Evolutionary conservation across 1,284 basidiomycete species (phyloP), one percentile per base, ranked within the genome.

Genomic region (Cutaneotrichosporon mucoides): DNA sequence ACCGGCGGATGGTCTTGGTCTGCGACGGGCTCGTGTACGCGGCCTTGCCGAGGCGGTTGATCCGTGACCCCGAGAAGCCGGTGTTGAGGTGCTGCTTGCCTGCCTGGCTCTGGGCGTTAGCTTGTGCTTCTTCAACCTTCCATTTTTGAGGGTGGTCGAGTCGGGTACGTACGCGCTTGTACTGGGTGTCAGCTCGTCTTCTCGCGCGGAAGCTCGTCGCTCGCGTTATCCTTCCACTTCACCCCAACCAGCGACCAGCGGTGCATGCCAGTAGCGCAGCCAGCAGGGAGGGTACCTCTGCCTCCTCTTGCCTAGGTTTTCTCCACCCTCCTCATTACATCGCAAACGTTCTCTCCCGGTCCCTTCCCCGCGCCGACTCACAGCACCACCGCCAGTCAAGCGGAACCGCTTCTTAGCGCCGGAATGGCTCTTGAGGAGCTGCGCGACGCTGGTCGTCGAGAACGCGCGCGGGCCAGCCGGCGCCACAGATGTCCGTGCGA

Each of bases 31-130:
- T 70, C 6, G 67, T 64, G 63, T 71, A 73, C n/a, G 61, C 66
- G 33, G 66, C 65, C 60, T 68, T 64, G 6, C 62, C 69, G 44
- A 74, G 60, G 41, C 71, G 50, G 63, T 71, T 73, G 64, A 74
- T 72, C 37, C 64, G 60, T 16, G 59, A 51, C 5, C 70, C 65
- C n/a, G 71, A 67, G 61, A 71, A 69, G 12, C 53, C 36, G 10
- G 73, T 73, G 61, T 74, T 74, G 41, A 74, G 59, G 62, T 74
- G 73, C 37, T 64, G 56, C 63, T 74, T 74, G 12, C 73, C 73
- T 0, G 68, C 66, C 67, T 73, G 68, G 12, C 60, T 63, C 67
- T 69, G 60, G 11, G 15, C 7, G 36, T 55, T n/a, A 51, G 44
- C n/a, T n/a, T n/a, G n/a, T n/a, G n/a, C n/a, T n/a, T n/a, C n/a